A percentile compares a stretch with the other conserved stretches of the same genome.
Conservation (phyloP, 2,329 filamentous ascomycete genomes). For the Aspergillus novofumigatus region DNA sequence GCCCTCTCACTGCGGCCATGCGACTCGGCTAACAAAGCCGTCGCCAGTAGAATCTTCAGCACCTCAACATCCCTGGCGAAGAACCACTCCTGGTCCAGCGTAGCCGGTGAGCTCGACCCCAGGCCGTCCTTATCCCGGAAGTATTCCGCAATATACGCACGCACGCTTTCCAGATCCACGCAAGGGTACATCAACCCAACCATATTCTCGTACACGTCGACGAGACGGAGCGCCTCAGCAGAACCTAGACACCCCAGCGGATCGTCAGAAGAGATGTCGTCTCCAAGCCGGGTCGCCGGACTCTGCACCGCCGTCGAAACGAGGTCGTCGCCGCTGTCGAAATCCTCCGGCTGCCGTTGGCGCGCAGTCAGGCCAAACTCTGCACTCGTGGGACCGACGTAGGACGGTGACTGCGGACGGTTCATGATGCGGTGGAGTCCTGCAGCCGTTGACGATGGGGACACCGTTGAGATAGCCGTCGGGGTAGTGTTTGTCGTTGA, state of each 20-base stretch:
- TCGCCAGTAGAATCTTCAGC: slow-evolving; percentile 77
- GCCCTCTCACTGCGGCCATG: slow-evolving; percentile 66
- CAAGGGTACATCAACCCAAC: slow-evolving; percentile 88
- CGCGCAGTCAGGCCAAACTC: slow-evolving; percentile 30
- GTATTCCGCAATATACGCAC: slow-evolving; percentile 40
- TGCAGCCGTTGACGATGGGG: slow-evolving; percentile 10
- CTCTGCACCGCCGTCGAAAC: slow-evolving; percentile 18
- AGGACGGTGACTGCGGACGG: slow-evolving; percentile 29
- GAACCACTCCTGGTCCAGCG: slow-evolving; percentile 32
- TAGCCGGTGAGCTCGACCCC: neutral
- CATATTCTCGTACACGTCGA: slow-evolving; percentile 77
- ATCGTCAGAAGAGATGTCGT: slow-evolving; percentile 50
- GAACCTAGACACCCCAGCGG: slow-evolving; percentile 70
- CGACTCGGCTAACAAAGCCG: slow-evolving; percentile 68
- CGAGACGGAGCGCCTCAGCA: slow-evolving; percentile 72
- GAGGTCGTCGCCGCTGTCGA: slow-evolving; percentile 15
- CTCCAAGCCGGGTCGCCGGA: slow-evolving; percentile 20
- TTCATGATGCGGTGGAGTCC: slow-evolving; percentile 28
- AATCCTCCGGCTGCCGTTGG: slow-evolving; percentile 10
- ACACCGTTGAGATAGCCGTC: slow-evolving; percentile 7
- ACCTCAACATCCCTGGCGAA: slow-evolving; percentile 55
- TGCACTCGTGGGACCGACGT: slow-evolving; percentile 33
- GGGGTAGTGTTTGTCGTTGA: slow-evolving; percentile 1
- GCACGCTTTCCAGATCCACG: slow-evolving; percentile 65
- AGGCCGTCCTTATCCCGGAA: slow-evolving; percentile 11